phyloP scores from a whole-genome alignment of 1,284 basidiomycete genomes.

The Schizopora paradoxa region DNA sequence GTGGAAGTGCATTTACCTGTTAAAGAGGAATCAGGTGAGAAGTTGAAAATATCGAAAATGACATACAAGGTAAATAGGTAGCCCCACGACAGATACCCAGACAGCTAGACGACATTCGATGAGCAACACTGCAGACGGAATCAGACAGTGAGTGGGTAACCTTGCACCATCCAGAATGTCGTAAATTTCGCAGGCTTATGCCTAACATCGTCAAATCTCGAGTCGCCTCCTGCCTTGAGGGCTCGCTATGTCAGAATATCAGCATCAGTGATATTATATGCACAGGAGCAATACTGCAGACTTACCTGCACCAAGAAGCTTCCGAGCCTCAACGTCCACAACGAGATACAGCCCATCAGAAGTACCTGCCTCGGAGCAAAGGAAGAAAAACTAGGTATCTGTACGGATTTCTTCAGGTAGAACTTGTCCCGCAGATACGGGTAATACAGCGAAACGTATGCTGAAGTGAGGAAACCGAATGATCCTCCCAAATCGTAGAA shows the following conservation, averaged over 20 bases:
- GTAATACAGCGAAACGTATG: conserved; percentile 58
- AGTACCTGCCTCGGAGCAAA: conserved; percentile 62
- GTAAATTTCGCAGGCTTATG: conserved; percentile 55
- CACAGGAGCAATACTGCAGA: conserved; percentile 7
- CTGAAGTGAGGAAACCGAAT: conserved; percentile 63
- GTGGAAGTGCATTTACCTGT: conserved; percentile 57
- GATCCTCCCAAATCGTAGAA: conserved; percentile 59
- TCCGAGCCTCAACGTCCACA: conserved; percentile 65
- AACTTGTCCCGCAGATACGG: conserved; percentile 46
- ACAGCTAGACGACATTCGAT: conserved; percentile 40
- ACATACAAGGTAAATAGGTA: conserved; percentile 58
- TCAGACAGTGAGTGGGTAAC: conserved; percentile 26
- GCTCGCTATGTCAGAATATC: conserved; percentile 29
- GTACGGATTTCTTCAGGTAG: conserved; percentile 32
- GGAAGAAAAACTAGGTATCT: conserved; percentile 40
- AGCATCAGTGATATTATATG: conserved; percentile 1
- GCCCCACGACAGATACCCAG: conserved; percentile 65
- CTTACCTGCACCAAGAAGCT: conserved; percentile 54
- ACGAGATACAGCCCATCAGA: conserved; percentile 43
- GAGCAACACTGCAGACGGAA: conserved; percentile 9
- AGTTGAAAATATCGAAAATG: not conserved
- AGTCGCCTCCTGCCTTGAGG: conserved; percentile 48
- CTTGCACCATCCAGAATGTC: conserved; percentile 67
- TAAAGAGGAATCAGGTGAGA: conserved; percentile 11
- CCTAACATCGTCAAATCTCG: conserved; percentile 68